phyloP scores from a whole-genome alignment of 2,329 filamentous ascomycete species.

The Microsporum canis region DNA sequence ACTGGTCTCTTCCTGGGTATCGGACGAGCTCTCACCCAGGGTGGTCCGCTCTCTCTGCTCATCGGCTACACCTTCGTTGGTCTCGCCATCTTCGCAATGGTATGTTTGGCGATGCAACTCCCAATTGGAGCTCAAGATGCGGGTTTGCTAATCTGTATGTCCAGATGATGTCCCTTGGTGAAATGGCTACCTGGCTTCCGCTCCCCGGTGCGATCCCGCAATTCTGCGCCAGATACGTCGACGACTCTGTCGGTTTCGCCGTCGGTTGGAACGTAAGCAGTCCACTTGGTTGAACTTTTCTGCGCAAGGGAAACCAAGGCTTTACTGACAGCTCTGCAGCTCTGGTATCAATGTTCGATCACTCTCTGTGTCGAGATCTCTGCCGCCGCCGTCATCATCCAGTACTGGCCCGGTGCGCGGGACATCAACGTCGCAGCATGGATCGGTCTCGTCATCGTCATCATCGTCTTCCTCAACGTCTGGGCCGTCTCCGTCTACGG shows the following conservation, averaged over 20 bases:
- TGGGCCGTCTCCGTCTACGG: constrained; percentile 42
- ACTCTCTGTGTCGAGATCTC: constrained; percentile 46
- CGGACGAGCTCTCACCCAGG: constrained; percentile 42
- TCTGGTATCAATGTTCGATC: constrained; percentile 25
- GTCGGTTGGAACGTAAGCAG: constrained; percentile 41
- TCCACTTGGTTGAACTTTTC: constrained; percentile 38
- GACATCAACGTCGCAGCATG: constrained; percentile 29
- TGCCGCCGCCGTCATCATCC: constrained; percentile 51
- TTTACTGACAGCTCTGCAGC: constrained; percentile 11
- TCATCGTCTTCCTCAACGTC: constrained; percentile 52
- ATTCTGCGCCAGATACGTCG: constrained; percentile 33
- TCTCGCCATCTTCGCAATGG: constrained; percentile 36
- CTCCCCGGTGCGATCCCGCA: constrained; percentile 40
- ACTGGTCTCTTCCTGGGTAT: constrained; percentile 47
- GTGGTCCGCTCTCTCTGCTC: constrained; percentile 25
- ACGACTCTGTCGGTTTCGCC: constrained; percentile 41
- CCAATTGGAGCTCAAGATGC: background rate
- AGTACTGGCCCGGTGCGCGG: constrained; percentile 44
- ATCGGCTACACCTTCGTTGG: constrained; percentile 43
- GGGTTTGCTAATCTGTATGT: background rate
- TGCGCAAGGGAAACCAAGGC: no score
- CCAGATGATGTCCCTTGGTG: constrained; percentile 35
- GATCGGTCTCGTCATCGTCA: constrained; percentile 44
- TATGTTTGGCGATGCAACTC: constrained; percentile 4
- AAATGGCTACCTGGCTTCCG: constrained; percentile 40